A percentile compares a stretch with the other conserved stretches of the same genome.
Conservation (phyloP, 352 stramenopile species). For the Pythium scleroteichum region DNA sequence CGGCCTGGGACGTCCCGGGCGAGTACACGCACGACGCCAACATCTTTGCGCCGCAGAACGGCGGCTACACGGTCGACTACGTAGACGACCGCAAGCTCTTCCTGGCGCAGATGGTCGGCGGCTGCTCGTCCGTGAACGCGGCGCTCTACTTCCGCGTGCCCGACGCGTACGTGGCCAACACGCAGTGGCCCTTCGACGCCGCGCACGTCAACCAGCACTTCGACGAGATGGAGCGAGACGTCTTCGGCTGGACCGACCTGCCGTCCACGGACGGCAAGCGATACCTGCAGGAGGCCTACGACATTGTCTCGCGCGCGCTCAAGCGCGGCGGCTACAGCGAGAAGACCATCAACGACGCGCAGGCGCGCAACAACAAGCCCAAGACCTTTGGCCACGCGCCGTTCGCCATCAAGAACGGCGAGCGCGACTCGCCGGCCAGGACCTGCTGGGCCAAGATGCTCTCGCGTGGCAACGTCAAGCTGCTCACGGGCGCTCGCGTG, state of each 20-base stretch:
- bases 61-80: constrained; percentile 56
- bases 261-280: constrained; percentile 49
- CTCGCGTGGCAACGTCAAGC: constrained; percentile 47
- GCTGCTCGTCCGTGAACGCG: constrained; percentile 81
- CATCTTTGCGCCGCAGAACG: constrained; percentile 42
- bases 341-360: constrained; percentile 43
- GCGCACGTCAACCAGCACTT: constrained; percentile 64
- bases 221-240: constrained; percentile 44
- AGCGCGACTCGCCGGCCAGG: constrained; percentile 54
- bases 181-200: constrained; percentile 55
- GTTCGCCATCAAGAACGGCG: constrained; percentile 54
- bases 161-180: constrained; percentile 44
- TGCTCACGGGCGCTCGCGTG: constrained; percentile 48
- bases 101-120: constrained; percentile 74
- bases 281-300: constrained; percentile 59
- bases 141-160: constrained; percentile 79
- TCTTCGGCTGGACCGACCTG: constrained; percentile 44
- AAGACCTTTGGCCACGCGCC: constrained; percentile 59
- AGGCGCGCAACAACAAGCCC: constrained; percentile 51
- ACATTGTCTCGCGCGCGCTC: constrained; percentile 46
- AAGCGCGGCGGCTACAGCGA: constrained; percentile 38
- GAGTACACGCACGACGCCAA: constrained; percentile 35
- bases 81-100: constrained; percentile 47
- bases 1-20: constrained; percentile 48
- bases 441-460: constrained; percentile 54